A percentile compares a stretch with the other conserved stretches of the same genome.
phyloP scores from a whole-genome alignment of 352 stramenopile species.

The Phytophthora vignae region DNA sequence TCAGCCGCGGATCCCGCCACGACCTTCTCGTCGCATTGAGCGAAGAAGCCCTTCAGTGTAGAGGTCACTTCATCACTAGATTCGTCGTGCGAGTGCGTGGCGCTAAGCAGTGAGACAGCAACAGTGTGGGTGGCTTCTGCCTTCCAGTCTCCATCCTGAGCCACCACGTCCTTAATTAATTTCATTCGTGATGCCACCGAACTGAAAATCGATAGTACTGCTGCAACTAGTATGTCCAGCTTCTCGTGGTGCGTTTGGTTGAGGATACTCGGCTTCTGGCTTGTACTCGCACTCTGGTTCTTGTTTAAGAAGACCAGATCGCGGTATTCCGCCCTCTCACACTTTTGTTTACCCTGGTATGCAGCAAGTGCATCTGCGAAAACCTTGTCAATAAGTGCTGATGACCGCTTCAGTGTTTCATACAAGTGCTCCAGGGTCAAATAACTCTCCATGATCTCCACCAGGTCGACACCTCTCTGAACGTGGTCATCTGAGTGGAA shows the following conservation, averaged over 20 bases:
- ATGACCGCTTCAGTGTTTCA: constrained; percentile 41
- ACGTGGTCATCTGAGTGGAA: constrained; percentile 56
- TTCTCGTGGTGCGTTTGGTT: constrained; percentile 38
- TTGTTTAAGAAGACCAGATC: constrained; percentile 54
- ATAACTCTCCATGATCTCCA: constrained; percentile 55
- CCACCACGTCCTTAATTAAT: constrained; percentile 27
- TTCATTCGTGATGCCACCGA: constrained; percentile 18
- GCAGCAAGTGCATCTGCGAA: constrained; percentile 23
- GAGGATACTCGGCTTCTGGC: constrained; percentile 26
- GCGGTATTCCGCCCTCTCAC: constrained; percentile 32
- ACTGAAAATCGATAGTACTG: constrained; percentile 32
- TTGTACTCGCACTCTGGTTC: constrained; percentile 17
- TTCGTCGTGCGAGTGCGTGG: constrained; percentile 16
- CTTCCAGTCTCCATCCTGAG: constrained; percentile 37
- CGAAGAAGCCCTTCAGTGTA: constrained; percentile 31
- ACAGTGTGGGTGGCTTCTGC: constrained; percentile 30
- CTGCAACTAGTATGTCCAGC: constrained; percentile 36
- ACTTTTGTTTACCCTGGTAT: constrained; percentile 17
- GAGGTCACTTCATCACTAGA: constrained; percentile 16
- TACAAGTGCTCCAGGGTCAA: constrained; percentile 61
- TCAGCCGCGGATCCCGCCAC: constrained; percentile 6
- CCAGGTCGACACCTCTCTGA: constrained; percentile 24
- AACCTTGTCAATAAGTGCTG: constrained; percentile 35
- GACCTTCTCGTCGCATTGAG: constrained; percentile 25
- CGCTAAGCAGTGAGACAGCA: constrained; percentile 36